Conservation (phyloP, 1,284 basidiomycete genomes). For the Pholiota adiposa region DNA sequence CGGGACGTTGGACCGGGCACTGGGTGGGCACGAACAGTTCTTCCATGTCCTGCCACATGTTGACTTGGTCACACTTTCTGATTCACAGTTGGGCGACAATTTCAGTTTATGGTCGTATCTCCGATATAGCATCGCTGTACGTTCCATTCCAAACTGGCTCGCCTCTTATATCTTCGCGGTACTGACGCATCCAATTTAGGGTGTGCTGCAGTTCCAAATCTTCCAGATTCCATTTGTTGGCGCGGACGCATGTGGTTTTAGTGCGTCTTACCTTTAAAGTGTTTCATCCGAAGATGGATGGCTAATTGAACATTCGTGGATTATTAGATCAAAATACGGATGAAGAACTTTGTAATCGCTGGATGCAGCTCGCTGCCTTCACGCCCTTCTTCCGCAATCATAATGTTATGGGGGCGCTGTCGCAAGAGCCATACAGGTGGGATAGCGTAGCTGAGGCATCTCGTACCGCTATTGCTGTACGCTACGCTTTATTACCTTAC, state of each 20-base stretch:
- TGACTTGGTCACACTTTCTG: conserved; percentile 10
- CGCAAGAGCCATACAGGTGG: conserved; percentile 80
- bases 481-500: conserved; percentile 75
- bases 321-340: conserved; percentile 65
- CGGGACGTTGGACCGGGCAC: conserved; percentile 68
- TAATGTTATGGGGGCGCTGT: conserved; percentile 60
- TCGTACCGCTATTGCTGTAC: conserved; percentile 66
- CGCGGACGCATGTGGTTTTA: conserved; percentile 73
- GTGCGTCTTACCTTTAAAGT: conserved; percentile 35
- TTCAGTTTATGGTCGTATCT: conserved; percentile 66
- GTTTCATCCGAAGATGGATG: conserved; percentile 19
- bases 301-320: conserved; percentile 1
- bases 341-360: conserved; percentile 82
- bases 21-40: conserved; percentile 41
- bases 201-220: conserved; percentile 76
- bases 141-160: conserved; percentile 21
- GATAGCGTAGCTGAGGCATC: conserved; percentile 76
- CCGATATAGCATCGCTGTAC: conserved; percentile 37
- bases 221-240: conserved; percentile 81
- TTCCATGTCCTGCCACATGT: conserved; percentile 15
- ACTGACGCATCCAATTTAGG: conserved; percentile 45
- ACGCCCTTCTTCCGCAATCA: conserved; percentile 78
- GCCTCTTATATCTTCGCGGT: not conserved
- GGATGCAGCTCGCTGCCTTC: conserved; percentile 82
- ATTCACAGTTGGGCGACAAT: conserved; percentile 69